Evolutionary conservation across 352 stramenopile genomes (phyloP).

Genomic region (Phytophthora pseudosyringae): DNA sequence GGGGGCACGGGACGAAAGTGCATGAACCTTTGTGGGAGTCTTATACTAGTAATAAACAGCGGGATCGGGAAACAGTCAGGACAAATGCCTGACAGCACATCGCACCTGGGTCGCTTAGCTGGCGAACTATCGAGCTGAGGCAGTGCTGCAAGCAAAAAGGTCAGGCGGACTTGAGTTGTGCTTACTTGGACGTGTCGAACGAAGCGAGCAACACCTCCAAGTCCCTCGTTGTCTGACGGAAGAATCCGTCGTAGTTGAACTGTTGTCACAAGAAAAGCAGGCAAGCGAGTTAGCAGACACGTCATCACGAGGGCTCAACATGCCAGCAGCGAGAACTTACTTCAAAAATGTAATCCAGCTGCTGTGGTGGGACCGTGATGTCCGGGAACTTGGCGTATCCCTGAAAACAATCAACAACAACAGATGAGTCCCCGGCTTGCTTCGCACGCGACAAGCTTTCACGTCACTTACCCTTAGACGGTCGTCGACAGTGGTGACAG

Average conservation of each 20-base stretch:
- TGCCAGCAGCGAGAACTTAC: conserved; percentile 34
- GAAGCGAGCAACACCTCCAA: conserved; percentile 68
- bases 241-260: conserved; percentile 89
- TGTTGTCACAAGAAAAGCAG: conserved; percentile 31
- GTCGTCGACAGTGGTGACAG: conserved; percentile 64
- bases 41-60: conserved; percentile 47
- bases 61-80: conserved; percentile 31
- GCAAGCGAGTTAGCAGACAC: conserved; percentile 18
- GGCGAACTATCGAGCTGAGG: conserved; percentile 3
- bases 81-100: conserved; percentile 27
- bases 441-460: neutral
- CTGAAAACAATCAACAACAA: conserved; percentile 33
- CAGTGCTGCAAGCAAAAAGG: neutral
- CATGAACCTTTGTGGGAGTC: conserved; percentile 23
- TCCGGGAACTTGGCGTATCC: conserved; percentile 73
- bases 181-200: conserved; percentile 41
- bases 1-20: neutral
- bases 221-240: conserved; percentile 79
- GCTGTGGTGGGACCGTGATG: conserved; percentile 74
- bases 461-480: conserved; percentile 69
- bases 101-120: conserved; percentile 3
- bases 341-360: conserved; percentile 92
- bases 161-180: conserved; percentile 5
- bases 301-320: neutral
- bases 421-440: conserved; percentile 8